Evolutionary conservation across 2,329 filamentous ascomycete species (phyloP).

Genomic region (Claviceps sp.): DNA sequence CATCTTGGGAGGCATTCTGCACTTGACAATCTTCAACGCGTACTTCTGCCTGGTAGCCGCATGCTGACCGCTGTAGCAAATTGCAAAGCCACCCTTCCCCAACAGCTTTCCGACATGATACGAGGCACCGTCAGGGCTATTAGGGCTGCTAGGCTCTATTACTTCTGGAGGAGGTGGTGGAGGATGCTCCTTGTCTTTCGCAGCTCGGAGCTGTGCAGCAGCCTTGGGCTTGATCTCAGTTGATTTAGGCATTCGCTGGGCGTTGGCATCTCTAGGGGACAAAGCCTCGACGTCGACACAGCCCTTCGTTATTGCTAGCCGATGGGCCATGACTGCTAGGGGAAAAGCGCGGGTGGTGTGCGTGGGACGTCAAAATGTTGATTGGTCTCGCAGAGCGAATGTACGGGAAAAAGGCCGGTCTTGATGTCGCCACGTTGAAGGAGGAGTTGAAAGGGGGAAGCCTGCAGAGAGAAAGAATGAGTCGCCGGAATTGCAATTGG

Average conservation of each 20-base stretch:
- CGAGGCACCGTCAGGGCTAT: conserved; percentile 55
- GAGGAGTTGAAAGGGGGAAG: neutral
- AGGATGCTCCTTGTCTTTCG: conserved; percentile 53
- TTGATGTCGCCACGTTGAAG: neutral
- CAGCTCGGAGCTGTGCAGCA: conserved; percentile 38
- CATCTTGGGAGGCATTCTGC: conserved; percentile 70
- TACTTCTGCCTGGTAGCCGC: conserved; percentile 53
- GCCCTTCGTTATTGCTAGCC: conserved; percentile 32
- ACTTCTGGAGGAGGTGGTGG: conserved; percentile 49
- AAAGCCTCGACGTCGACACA: conserved; percentile 47
- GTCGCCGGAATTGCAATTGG: neutral
- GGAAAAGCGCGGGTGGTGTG: conserved; percentile 4
- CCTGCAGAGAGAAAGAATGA: neutral
- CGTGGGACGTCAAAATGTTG: neutral
- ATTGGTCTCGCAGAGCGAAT: neutral
- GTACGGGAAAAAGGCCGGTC: neutral
- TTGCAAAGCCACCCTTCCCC: conserved; percentile 71
- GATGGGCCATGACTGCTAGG: conserved; percentile 29
- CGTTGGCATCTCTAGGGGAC: conserved; percentile 52
- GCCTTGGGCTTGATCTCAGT: conserved; percentile 39
- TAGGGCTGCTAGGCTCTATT: conserved; percentile 49
- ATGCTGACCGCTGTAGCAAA: conserved; percentile 62
- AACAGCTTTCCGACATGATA: conserved; percentile 64
- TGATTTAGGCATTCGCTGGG: conserved; percentile 36
- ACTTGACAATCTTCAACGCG: conserved; percentile 74